phyloP scores from a whole-genome alignment of 2,329 filamentous ascomycete species.

The Colletotrichum sidae region DNA sequence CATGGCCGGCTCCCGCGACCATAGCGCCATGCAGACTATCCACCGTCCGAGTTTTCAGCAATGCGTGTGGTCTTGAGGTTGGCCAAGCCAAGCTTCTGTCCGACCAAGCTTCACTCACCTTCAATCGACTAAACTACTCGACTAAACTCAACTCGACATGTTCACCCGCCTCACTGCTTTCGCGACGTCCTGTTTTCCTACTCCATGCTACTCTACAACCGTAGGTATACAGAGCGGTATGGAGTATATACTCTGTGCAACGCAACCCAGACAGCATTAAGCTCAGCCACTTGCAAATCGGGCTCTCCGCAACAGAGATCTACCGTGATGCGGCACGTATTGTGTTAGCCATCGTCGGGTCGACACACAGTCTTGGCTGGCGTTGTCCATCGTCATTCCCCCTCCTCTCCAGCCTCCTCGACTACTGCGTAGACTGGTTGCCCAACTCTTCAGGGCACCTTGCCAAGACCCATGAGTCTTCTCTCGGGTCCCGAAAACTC shows the following conservation, averaged over 20 bases:
- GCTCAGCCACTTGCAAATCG: background rate
- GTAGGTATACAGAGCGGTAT: constrained; percentile 5
- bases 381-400: constrained; percentile 22
- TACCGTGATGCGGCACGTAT: background rate
- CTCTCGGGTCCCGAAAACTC: constrained; percentile 16
- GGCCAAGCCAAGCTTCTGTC: constrained; percentile 7
- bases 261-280: constrained; percentile 11
- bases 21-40: constrained; percentile 26
- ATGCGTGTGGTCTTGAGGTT: background rate
- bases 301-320: too few relatives aligned
- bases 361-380: constrained; percentile 5
- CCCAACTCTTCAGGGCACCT: background rate
- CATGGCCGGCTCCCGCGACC: constrained; percentile 28
- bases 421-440: background rate
- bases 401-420: constrained; percentile 19
- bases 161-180: constrained; percentile 8
- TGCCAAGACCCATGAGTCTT: background rate
- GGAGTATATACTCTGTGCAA: background rate
- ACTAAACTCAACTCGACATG: too few relatives aligned
- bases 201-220: background rate
- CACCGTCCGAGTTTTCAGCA: constrained; percentile 27
- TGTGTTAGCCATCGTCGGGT: background rate
- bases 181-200: constrained; percentile 4
- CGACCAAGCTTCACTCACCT: constrained; percentile 23
- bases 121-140: background rate